Base-by-base conservation (phyloP, 179 eudicot genomes). In the Beta macrorhiza region DNA sequence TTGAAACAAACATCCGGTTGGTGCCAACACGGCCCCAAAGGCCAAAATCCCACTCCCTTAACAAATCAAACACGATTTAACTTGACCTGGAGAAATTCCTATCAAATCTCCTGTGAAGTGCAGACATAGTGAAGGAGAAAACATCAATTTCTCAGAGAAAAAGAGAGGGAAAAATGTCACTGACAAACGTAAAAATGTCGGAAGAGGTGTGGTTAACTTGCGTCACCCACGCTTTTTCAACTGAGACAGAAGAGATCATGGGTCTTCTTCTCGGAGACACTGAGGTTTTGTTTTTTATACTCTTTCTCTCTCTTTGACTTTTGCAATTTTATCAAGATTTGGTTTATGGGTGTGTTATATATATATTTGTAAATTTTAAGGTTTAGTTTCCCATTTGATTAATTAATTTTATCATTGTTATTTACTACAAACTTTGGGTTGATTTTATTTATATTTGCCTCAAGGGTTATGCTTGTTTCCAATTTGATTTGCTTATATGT, bases 161-260 rank as follows among this genome's bases (percentile, higher is more conserved):
- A 37, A 37, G 37, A 57, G 52, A 22, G 25, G 25, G 42, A 32
- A 69, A 68, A 56, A 95, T 95, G 99, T 89, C 98, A 77, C 77
- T 95, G 25, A 90, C 95, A 76, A 79, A 83, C 71, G 99, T 93
- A 80, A 95, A 91, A 72, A 93, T 95, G 95, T 87, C 95, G 59
- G 97, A 95, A 80, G 97, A 93, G 82, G 99, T 93, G 12, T 95
- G 99, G 99, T 81, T 91, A 81, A 92, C 97, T 22, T 95, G 99
- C 84, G 85, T 90, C 17, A 91, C 97, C 45, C 99, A 95, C 80
- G 94, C 99, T 83, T 90, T 95, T 86, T 93, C 98, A 0, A 95
- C 99, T 1, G 99, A 95, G 79, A 91, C 98, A 55, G 99, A 95
- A 87, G 99, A 95, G 84, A 95, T 95, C 88, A 95, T 95, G 99